These are phyloP conservation scores for Sophora flavescens DNA, from an alignment of 306 rosid species.

Conservation along the genomic window DNA sequence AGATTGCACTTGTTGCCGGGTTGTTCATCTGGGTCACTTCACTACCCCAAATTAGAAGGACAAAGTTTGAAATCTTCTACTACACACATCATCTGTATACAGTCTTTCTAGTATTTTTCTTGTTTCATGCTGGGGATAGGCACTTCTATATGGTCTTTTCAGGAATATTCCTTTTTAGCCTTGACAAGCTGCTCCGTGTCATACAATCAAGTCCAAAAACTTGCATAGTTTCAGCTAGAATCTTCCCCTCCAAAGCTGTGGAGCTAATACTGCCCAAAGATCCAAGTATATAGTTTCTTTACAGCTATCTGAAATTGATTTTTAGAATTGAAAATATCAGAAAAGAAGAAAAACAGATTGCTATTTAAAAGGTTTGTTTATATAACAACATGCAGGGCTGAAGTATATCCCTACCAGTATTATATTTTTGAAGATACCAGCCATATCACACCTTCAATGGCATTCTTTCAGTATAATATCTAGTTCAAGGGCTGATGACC, in stretches of 20 bases:
- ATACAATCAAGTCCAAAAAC: slow-evolving; percentile 80
- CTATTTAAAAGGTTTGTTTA: slow-evolving; percentile 15
- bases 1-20: slow-evolving; percentile 68
- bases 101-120: slow-evolving; percentile 79
- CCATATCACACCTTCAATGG: slow-evolving; percentile 85
- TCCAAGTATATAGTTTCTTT: slow-evolving; percentile 58
- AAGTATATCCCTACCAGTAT: slow-evolving; percentile 85
- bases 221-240: slow-evolving; percentile 69
- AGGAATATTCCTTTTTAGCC: slow-evolving; percentile 82
- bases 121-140: slow-evolving; percentile 91
- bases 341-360: background rate
- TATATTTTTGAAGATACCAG: slow-evolving; percentile 80
- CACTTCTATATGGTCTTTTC: slow-evolving; percentile 85
- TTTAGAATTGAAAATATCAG: slow-evolving; percentile 9
- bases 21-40: slow-evolving; percentile 82
- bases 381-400: slow-evolving; percentile 60
- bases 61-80: slow-evolving; percentile 83
- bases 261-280: slow-evolving; percentile 82
- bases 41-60: slow-evolving; percentile 88
- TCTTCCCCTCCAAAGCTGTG: slow-evolving; percentile 73
- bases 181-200: slow-evolving; percentile 79
- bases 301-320: slow-evolving; percentile 35
- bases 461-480: slow-evolving; percentile 92
- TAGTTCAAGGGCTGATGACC: slow-evolving; percentile 67
- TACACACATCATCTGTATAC: slow-evolving; percentile 84